Evolutionary conservation across 2,329 filamentous ascomycete genomes (phyloP), one percentile per base, ranked within the genome.

Genomic region (Clarireedia homoeocarpa): DNA sequence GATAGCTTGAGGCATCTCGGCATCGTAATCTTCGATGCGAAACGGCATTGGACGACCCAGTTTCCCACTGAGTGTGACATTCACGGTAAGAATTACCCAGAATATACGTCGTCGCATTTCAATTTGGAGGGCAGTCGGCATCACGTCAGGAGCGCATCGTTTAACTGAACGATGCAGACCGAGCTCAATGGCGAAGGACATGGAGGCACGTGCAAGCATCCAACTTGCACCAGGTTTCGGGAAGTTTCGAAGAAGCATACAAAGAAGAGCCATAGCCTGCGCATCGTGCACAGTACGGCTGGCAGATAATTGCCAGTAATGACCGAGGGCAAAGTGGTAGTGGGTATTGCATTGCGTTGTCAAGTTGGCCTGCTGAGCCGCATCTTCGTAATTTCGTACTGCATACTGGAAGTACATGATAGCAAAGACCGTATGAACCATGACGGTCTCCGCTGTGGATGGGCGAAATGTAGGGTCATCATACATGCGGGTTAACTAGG

Each of bases 61-160:
- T 57, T 88, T 88, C 20, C 88, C 88, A 62, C 83, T 83, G 9
- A 92, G 74, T n/a, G 81, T 82, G 9, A 88, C 76, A 58, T 83
- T 78, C 14, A 91, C 76, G 5, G 79, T 75, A 42, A 91, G 71
- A 10, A 91, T 76, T 5, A 77, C 77, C 86, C 88, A 95, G 75
- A 89, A 95, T 0, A 84, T 77, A 15, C 89, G 79, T 71, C 91
- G 91, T 24, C 89, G 80, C 70, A 91, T 78, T 68, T 95, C 89
- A 58, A 88, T 81, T 5, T 86, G 81, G 1, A 91, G 76, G n/a
- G 72, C 67, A 64, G 76, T 79, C 6, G 73, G 69, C 30, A 72
- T 72, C 1, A 69, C 64, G 1, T 73, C 69, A 14, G 74, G 69
- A 17, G 72, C 71, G 76, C 80, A 82, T 48, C 78, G 77, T 61